These are phyloP conservation scores for Conoideocrella luteorostrata DNA, from an alignment of 2,329 filamentous ascomycete species.

Conservation along the genomic window DNA sequence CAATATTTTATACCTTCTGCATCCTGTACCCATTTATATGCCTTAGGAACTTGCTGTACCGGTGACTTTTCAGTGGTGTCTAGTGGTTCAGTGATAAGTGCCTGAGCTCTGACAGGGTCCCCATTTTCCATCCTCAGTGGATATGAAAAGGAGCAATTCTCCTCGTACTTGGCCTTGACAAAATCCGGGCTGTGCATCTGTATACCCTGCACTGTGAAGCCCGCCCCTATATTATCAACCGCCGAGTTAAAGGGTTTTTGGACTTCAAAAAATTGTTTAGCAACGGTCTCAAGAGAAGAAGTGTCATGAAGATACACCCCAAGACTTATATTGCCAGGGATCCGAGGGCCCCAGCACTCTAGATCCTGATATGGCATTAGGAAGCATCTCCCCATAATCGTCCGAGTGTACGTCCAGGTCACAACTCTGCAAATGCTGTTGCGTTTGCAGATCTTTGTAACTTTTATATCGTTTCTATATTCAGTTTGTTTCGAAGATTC, in stretches of 20 bases:
- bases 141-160: neutral
- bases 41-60: neutral
- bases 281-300: too few species aligned
- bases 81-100: neutral
- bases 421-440: neutral
- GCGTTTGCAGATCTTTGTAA: neutral
- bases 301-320: too few species aligned
- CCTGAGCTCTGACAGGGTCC: neutral
- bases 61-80: neutral
- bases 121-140: neutral
- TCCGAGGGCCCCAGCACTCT: too few species aligned
- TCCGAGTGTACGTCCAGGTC: slow-evolving; percentile 1
- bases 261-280: too few species aligned
- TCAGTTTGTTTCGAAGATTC: neutral
- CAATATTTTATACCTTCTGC: neutral
- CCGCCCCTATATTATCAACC: too few species aligned
- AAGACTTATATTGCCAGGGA: too few species aligned
- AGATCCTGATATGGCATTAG: neutral
- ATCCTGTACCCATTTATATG: neutral
- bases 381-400: neutral
- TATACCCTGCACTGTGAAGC: too few species aligned
- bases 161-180: too few species aligned
- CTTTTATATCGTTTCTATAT: neutral
- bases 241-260: too few species aligned
- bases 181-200: too few species aligned